Evolutionary conservation across 1,284 basidiomycete genomes (phyloP).

Genomic region (Macrocystidia cucumis): DNA sequence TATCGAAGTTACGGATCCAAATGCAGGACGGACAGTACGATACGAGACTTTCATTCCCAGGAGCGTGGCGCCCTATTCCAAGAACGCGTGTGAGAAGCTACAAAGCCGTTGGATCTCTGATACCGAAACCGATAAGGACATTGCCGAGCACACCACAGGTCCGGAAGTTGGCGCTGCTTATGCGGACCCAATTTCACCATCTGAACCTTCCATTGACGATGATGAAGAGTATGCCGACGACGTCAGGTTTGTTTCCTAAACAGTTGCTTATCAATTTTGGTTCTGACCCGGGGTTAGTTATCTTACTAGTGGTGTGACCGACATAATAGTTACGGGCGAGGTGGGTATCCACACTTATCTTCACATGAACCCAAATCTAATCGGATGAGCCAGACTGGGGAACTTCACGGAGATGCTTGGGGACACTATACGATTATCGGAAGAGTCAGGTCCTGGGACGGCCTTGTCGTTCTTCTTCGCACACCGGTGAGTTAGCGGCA

Average conservation of each 20-base stretch:
- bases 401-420: constrained; percentile 37
- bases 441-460: constrained; percentile 41
- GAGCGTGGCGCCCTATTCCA: constrained; percentile 24
- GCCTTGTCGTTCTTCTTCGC: constrained; percentile 35
- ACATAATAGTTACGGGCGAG: constrained; percentile 42
- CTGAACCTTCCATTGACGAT: constrained; percentile 18
- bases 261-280: not conserved
- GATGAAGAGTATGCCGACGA: constrained; percentile 29
- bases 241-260: constrained; percentile 9
- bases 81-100: constrained; percentile 21
- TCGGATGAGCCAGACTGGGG: constrained; percentile 23
- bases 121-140: constrained; percentile 19
- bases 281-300: constrained; percentile 13
- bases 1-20: constrained; percentile 29
- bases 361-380: not conserved
- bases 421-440: constrained; percentile 36
- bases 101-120: constrained; percentile 21
- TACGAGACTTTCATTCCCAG: constrained; percentile 35
- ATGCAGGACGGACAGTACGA: constrained; percentile 23
- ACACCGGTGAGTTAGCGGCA: constrained; percentile 36
- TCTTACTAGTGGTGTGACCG: constrained; percentile 28
- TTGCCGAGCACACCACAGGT: constrained; percentile 17
- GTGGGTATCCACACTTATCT: constrained; percentile 14
- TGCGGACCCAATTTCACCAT: constrained; percentile 9
- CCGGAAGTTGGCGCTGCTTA: constrained; percentile 11